A percentile compares a stretch with the other conserved stretches of the same genome.
Conservation (phyloP, 2,329 filamentous ascomycete genomes). For the Trichophyton verrucosum region DNA sequence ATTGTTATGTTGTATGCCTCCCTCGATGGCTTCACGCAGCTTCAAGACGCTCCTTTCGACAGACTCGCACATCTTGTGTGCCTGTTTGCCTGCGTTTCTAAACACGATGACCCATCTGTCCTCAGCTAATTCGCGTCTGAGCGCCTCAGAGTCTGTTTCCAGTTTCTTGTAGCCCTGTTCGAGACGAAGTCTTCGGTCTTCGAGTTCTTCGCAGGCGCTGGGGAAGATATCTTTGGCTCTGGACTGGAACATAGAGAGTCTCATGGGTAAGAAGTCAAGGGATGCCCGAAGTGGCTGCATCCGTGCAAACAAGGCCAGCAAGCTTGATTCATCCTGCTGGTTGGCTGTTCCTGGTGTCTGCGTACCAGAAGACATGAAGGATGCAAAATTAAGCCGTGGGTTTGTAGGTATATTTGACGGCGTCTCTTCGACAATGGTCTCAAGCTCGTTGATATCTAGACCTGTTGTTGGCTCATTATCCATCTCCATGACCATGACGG, state of each 20-base stretch:
- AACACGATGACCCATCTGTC: conserved; percentile 96
- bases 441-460: conserved; percentile 74
- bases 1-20: conserved; percentile 60
- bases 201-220: conserved; percentile 78
- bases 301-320: conserved; percentile 80
- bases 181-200: conserved; percentile 58
- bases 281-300: conserved; percentile 92
- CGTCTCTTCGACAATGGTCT: conserved; percentile 85
- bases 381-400: conserved; percentile 56
- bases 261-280: conserved; percentile 90
- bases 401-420: conserved; percentile 45
- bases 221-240: conserved; percentile 71
- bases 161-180: conserved; percentile 81
- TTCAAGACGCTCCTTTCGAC: conserved; percentile 78
- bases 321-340: conserved; percentile 68
- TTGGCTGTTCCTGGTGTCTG: conserved; percentile 25
- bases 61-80: conserved; percentile 92
- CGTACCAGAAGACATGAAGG: conserved; percentile 42
- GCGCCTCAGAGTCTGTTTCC: conserved; percentile 75
- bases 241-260: conserved; percentile 71
- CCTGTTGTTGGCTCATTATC: conserved; percentile 40
- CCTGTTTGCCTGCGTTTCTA: conserved; percentile 78
- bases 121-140: conserved; percentile 83
- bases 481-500: conserved; percentile 51
- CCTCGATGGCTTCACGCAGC: conserved; percentile 66